Base-by-base conservation (phyloP, 805 yeast genomes). In the Candida tallmaniae region DNA sequence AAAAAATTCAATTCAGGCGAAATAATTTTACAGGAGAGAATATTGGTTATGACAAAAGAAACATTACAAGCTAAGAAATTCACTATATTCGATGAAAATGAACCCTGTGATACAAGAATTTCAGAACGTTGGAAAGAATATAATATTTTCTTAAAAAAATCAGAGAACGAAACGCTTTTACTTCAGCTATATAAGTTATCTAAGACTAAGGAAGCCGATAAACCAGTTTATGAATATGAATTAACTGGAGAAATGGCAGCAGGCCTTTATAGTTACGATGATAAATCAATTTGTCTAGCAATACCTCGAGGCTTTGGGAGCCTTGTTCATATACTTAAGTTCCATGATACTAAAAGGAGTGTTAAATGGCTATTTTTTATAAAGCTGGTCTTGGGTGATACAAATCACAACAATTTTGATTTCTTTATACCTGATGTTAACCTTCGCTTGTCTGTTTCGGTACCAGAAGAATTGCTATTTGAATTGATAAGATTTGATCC, bases 71-170 rank as follows among this genome's bases (percentile, higher is more conserved):
- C 28, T 2, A 25, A 23, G 6, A 19, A 30, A 10, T 27, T 34
- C 9, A 23, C 31, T n/a, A 26, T 34, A 3, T 68, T 72, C 39
- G 64, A 70, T 10, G 86, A 79, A 40, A 51, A 57, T 7, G 78
- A 75, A 37, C 60, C 69, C 1, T 63, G 67, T 17, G 76, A 75
- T 26, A 66, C 84, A 0, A 58, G 81, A 34, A 69, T 83, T 1
- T 41, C 68, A 7, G 89, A 84, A 38, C 60, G 87, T 31, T 87
- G 96, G 93, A 76, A 71, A 40, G 96, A 89, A 51, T 85, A 78
- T 50, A 61, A 77, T 18, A 81, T 83, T 2, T 86, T 83, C 2
- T 79, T 82, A 1, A 62, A 90, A 39, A 70, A 74, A n/a, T 76
- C 84, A 0, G 78, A 75, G 11, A 58, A 67, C 38, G 31, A 49